Percentiles rank a stretch among this genome's conserved stretches.
Evolutionary conservation across 192 early-diverging fungal species (phyloP).

Genomic region (Umbelopsis isabellina): DNA sequence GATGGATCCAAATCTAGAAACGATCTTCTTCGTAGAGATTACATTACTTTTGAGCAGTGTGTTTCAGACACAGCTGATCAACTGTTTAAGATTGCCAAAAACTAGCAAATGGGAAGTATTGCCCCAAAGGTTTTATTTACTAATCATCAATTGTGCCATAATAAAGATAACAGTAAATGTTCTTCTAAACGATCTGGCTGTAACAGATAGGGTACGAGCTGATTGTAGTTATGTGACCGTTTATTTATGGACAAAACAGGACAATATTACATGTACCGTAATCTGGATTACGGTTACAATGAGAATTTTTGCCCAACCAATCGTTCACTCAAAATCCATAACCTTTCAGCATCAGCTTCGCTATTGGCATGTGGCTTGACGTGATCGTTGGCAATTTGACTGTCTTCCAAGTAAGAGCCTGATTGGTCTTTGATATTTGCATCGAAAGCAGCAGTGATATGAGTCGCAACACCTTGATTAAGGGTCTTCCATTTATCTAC

Average conservation of each 20-base stretch:
- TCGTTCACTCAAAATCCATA: constrained; percentile 7
- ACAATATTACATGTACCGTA: background rate
- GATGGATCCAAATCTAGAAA: constrained; percentile 6
- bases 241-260: background rate
- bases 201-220: too few relatives aligned
- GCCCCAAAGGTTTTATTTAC: too few relatives aligned
- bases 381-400: background rate
- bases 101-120: background rate
- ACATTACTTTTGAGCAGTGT: constrained; percentile 18
- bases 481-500: background rate
- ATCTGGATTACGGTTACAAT: background rate
- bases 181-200: too few relatives aligned
- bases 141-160: background rate
- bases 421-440: background rate
- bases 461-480: background rate
- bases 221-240: too few relatives aligned
- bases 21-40: background rate
- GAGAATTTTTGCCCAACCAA: background rate
- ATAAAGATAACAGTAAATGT: too few relatives aligned
- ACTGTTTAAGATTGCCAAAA: constrained; percentile 5
- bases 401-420: background rate
- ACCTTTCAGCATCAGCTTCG: background rate
- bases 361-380: background rate
- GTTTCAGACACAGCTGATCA: constrained; percentile 7
- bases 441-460: background rate